Evolutionary conservation across 1,284 basidiomycete species (phyloP), one percentile per base, ranked within the genome.

Genomic region (Heimioporus retisporus): DNA sequence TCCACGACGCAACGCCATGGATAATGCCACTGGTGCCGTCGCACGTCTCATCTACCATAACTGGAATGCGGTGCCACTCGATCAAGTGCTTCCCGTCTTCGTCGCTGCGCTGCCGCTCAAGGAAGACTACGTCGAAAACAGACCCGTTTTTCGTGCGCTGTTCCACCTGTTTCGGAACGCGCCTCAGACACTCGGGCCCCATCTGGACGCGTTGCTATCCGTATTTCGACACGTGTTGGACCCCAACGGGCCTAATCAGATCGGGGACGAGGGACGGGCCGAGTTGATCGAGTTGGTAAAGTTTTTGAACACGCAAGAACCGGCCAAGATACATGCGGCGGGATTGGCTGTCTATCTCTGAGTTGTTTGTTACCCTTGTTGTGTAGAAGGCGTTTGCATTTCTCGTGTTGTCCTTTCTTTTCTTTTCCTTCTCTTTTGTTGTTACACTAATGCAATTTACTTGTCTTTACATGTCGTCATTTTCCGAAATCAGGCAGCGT

Each of bases 1-100:
- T 8, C 83, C 94, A 15, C 86, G 87, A 57, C 82, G 94, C 70
- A 97, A 96, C 74, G 96, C 97, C 23, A 93, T 93, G 67, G 98
- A 99, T 81, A 99, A 99, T 79, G 98, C 98, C 16, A 90, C 93
- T 42, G 98, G 98, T 63, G 96, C 96, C 59, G 92, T 99, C 63
- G 90, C 91, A 7, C 92, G 98, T 42, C 88, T 99, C 82, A 93
- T 99, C 75, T 81, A 91, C 74, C 94, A 94, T 80, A 97, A 96
- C 80, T 83, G 89, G 8, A 80, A 85, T 8, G 95, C 93, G 7
- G 82, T 99, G 31, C 98, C 98, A 28, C 88, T 99, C 55, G 96
- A 97, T 66, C 92, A 95, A 79, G 96, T 97, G 55, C 86, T 99
- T 40, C 95, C 96, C 2, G 86, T 96, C 63, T 89, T 99, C 76